Evolutionary conservation across 768 basidiomycete genomes (phyloP).

Genomic region (Roridomyces roridus): DNA sequence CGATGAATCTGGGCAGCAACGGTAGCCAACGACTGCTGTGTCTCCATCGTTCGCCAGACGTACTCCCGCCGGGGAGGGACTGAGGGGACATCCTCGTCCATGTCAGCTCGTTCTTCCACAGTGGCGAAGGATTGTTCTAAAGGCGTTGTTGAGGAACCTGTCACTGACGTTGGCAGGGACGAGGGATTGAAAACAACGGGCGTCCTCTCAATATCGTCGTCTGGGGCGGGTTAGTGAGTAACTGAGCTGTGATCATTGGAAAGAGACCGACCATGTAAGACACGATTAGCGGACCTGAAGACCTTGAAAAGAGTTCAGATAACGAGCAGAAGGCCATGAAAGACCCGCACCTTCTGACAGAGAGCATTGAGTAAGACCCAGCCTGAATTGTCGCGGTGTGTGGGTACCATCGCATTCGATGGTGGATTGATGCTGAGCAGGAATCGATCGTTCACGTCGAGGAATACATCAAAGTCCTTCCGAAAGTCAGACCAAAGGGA

Average conservation of each 20-base stretch:
- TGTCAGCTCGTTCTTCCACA: too few species aligned
- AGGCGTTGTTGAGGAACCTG: too few species aligned
- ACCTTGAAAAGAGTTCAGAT: too few species aligned
- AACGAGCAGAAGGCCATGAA: background rate
- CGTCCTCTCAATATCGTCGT: background rate
- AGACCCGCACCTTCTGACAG: background rate
- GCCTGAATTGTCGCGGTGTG: background rate
- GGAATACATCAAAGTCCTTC: conserved; percentile 2
- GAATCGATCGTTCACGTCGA: background rate
- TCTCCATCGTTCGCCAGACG: background rate
- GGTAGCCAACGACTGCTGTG: background rate
- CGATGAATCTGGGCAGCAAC: background rate
- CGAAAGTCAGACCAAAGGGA: too few species aligned
- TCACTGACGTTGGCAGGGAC: too few species aligned
- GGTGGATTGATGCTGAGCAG: too few species aligned
- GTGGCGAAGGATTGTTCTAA: too few species aligned
- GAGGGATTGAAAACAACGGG: background rate
- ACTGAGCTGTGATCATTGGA: too few species aligned
- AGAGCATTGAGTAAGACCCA: conserved; percentile 7
- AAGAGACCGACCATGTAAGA: too few species aligned
- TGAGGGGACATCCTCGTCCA: too few species aligned
- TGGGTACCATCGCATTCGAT: background rate
- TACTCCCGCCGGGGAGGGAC: background rate
- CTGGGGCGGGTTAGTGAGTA: too few species aligned
- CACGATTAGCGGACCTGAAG: too few species aligned